These are phyloP conservation scores for Umbelopsis sp. DNA, from an alignment of 192 early-diverging fungal species.

Conservation along the genomic window DNA sequence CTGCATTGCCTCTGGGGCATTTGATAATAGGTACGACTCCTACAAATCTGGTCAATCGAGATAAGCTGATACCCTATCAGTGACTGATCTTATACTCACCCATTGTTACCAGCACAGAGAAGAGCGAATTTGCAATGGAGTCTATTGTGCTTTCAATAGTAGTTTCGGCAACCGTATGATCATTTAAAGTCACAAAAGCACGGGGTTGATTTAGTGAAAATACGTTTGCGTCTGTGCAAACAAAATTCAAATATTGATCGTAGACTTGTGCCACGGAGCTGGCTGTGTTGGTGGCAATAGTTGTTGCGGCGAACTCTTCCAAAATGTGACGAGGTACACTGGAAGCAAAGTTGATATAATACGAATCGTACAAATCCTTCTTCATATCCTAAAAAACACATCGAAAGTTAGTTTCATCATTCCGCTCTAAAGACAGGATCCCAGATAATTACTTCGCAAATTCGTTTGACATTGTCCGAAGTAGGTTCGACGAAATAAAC, in stretches of 20 bases:
- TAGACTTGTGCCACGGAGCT: slow-evolving; percentile 88
- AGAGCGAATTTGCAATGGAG: slow-evolving; percentile 77
- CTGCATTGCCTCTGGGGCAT: slow-evolving; percentile 87
- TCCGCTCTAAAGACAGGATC: background rate
- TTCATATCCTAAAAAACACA: slow-evolving; percentile 71
- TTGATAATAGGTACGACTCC: slow-evolving; percentile 90
- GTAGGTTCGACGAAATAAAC: slow-evolving; percentile 95
- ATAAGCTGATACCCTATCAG: background rate
- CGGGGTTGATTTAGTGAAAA: slow-evolving; percentile 88
- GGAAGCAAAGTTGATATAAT: slow-evolving; percentile 94
- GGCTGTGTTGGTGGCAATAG: slow-evolving; percentile 73
- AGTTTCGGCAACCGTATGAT: slow-evolving; percentile 79
- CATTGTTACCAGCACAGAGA: slow-evolving; percentile 91
- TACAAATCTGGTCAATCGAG: slow-evolving; percentile 25
- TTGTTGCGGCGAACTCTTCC: slow-evolving; percentile 92
- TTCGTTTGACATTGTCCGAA: slow-evolving; percentile 78
- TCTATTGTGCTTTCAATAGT: slow-evolving; percentile 82
- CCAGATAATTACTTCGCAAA: slow-evolving; percentile 69
- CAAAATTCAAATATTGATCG: slow-evolving; percentile 97
- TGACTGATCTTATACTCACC: slow-evolving; percentile 38
- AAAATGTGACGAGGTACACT: slow-evolving; percentile 84
- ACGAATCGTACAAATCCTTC: slow-evolving; percentile 91
- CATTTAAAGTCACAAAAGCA: slow-evolving; percentile 83
- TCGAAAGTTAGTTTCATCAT: background rate
- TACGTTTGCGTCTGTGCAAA: slow-evolving; percentile 89